Evolutionary conservation across 371 early-diverging fungal genomes (phyloP), one percentile per base, ranked within the genome.

Genomic region (Mortierella sp.): DNA sequence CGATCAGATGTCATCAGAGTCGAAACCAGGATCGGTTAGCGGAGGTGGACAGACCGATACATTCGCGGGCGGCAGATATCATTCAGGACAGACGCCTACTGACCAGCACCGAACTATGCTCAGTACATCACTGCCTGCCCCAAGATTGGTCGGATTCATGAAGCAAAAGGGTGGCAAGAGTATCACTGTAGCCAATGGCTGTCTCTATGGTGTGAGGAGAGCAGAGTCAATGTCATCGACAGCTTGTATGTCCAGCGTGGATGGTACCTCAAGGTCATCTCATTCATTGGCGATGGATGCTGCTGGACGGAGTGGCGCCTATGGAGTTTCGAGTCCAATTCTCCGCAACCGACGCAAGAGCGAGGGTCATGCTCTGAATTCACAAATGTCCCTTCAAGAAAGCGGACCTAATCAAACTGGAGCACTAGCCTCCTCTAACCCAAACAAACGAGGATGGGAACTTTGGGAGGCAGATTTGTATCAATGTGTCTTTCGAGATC

Each of bases 401-500:
- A 37, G 9, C 9, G 37, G 37, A 37, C 9, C 37, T 37, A 37
- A 5, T 37, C 37, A 37, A 5, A 16, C 26, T 18, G 50, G 52
- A 11, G 59, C 60, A 4, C n/a, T n/a, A n/a, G n/a, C n/a, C n/a
- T n/a, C n/a, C n/a, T 12, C 57, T 18, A 30, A 29, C 4, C 57
- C 60, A 4, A 50, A 30, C 25, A 79, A 79, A 25, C 62, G 79
- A 63, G 73, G 79, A 9, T 79, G 79, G 79, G 79, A 79, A 19
- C 56, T 79, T 9, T 79, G 79, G 79, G 79, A 79, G 51, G 79
- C 79, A 14, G 79, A 79, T 23, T 66, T 79, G 6, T 79, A 72
- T 48, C 79, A 79, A 43, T 79, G 79, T 29, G 69, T 79, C n/a
- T 79, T 79, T 51, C 72, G 66, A 37, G 70, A 72, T 23, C 72